phyloP scores from a whole-genome alignment of 768 basidiomycete genomes.

The Fomitopsis pulvina region DNA sequence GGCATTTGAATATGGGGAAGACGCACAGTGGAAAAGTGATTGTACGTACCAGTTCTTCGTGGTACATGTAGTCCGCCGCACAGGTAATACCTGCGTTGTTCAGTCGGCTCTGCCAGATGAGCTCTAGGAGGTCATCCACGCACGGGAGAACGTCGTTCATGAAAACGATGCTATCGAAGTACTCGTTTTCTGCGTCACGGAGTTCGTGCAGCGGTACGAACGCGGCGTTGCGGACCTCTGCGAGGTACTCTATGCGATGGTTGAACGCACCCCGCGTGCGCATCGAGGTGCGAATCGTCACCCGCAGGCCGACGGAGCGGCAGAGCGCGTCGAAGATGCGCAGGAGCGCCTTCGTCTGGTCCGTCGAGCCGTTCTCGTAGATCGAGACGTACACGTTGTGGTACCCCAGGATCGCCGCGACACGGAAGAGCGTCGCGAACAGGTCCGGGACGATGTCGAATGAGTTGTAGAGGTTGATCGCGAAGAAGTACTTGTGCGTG shows the following conservation, averaged over 20 bases:
- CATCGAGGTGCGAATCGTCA: constrained; percentile 89
- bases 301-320: constrained; percentile 81
- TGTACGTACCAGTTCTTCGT: constrained; percentile 76
- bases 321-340: constrained; percentile 94
- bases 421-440: constrained; percentile 92
- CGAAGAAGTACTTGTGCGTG: constrained; percentile 98
- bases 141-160: constrained; percentile 99
- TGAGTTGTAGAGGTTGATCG: constrained; percentile 99
- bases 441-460: constrained; percentile 98
- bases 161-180: constrained; percentile 95
- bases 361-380: constrained; percentile 98
- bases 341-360: constrained; percentile 96
- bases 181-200: constrained; percentile 85
- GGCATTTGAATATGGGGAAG: neutral
- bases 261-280: constrained; percentile 94
- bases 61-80: constrained; percentile 99
- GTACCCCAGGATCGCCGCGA: constrained; percentile 87
- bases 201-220: constrained; percentile 94
- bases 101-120: constrained; percentile 88
- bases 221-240: constrained; percentile 99
- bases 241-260: constrained; percentile 99
- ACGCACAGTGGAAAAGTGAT: neutral
- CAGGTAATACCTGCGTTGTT: constrained; percentile 99
- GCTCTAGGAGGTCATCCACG: constrained; percentile 94
- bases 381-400: constrained; percentile 98